Percentiles rank a stretch among this genome's conserved stretches.
These are phyloP conservation scores for Ochromonas danica DNA, from an alignment of 108 stramenopile genomes.

Conservation along the genomic window DNA sequence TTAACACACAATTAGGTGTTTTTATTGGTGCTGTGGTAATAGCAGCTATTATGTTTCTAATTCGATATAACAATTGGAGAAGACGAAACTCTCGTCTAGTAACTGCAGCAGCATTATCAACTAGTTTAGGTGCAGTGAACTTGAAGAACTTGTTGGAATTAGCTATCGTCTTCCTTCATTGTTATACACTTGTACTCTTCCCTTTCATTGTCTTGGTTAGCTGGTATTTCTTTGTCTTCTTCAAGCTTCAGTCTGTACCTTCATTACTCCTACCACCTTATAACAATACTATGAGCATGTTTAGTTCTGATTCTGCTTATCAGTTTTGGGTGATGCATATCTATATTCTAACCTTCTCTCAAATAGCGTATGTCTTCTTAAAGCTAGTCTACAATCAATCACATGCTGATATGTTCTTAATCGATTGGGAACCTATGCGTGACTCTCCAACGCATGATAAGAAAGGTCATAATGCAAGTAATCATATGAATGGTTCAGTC, in stretches of 20 bases:
- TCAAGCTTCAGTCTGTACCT: slow-evolving; percentile 69
- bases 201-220: slow-evolving; percentile 4
- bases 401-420: slow-evolving; percentile 62
- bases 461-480: too few species aligned
- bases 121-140: background rate
- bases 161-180: slow-evolving; percentile 44
- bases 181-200: slow-evolving; percentile 35
- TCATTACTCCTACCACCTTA: slow-evolving; percentile 65
- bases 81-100: slow-evolving; percentile 4
- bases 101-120: background rate
- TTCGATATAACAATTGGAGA: slow-evolving; percentile 37
- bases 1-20: background rate
- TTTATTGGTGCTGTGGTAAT: background rate
- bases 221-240: slow-evolving; percentile 63
- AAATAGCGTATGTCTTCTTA: slow-evolving; percentile 50
- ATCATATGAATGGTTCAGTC: slow-evolving; percentile 38
- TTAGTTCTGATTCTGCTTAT: slow-evolving; percentile 44
- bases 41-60: background rate
- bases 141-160: background rate
- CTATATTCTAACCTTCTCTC: slow-evolving; percentile 58
- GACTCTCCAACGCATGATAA: slow-evolving; percentile 38
- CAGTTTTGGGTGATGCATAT: slow-evolving; percentile 57
- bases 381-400: slow-evolving; percentile 59
- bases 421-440: slow-evolving; percentile 67
- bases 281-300: slow-evolving; percentile 45